These are phyloP conservation scores for Pseudonitzschia pungens DNA, from an alignment of 108 stramenopile species.

Conservation along the genomic window DNA sequence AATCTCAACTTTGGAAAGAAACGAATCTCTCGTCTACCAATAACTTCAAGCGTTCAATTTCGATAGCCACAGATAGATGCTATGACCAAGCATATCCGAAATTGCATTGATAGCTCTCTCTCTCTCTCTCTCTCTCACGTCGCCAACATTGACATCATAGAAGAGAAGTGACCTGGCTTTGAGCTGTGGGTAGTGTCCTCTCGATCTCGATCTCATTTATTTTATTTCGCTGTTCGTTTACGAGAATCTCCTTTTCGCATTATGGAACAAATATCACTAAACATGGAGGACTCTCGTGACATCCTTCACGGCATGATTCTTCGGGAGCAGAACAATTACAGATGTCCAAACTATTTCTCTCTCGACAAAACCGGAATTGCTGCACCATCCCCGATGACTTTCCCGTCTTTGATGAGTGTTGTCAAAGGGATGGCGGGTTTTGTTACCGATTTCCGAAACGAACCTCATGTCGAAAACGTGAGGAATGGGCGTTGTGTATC, in stretches of 20 bases:
- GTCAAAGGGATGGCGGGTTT: conserved; percentile 25
- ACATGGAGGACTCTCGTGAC: conserved; percentile 14
- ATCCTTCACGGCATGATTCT: conserved; percentile 21
- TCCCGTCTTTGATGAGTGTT: not conserved
- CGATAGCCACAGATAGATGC: too few relatives aligned
- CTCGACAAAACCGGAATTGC: not conserved
- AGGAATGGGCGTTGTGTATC: not conserved
- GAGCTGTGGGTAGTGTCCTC: too few relatives aligned
- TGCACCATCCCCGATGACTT: not conserved
- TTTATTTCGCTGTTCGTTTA: not conserved
- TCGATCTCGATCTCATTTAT: too few relatives aligned
- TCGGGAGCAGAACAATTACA: conserved; percentile 24
- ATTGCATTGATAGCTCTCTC: too few relatives aligned
- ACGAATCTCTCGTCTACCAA: too few relatives aligned
- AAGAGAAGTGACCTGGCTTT: too few relatives aligned
- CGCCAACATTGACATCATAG: too few relatives aligned
- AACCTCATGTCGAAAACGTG: not conserved
- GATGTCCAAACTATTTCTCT: conserved; percentile 15
- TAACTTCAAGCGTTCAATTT: too few relatives aligned
- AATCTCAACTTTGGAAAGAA: not conserved
- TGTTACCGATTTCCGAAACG: conserved; percentile 26
- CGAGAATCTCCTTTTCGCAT: not conserved
- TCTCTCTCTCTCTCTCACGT: too few relatives aligned
- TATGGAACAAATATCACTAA: not conserved
- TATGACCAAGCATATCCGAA: too few relatives aligned